A percentile compares a stretch with the other conserved stretches of the same genome.
phyloP scores from a whole-genome alignment of 495 filamentous ascomycete species.

The Penicillium turbatum region DNA sequence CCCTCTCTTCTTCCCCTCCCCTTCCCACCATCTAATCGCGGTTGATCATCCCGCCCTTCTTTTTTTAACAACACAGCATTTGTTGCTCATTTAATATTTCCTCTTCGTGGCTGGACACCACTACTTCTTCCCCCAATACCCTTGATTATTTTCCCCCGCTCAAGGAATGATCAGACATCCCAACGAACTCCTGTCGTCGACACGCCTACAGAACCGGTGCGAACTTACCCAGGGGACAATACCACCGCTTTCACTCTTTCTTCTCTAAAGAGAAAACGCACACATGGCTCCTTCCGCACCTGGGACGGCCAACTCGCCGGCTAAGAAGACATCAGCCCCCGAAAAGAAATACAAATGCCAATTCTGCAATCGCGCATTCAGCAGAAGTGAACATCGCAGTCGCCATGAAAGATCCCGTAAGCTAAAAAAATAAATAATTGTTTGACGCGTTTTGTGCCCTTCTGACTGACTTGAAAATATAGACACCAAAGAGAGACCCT shows the following conservation, averaged over 20 bases:
- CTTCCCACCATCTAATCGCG: slow-evolving; percentile 28
- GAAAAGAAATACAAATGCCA: slow-evolving; percentile 99
- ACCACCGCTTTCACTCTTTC: slow-evolving; percentile 39
- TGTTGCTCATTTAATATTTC: slow-evolving; percentile 32
- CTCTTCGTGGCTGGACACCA: slow-evolving; percentile 49
- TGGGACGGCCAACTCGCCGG: slow-evolving; percentile 54
- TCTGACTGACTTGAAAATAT: slow-evolving; percentile 12
- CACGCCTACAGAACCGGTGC: slow-evolving; percentile 48
- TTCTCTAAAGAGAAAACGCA: slow-evolving; percentile 42
- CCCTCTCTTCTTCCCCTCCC: slow-evolving; percentile 37
- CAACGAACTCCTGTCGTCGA: slow-evolving; percentile 44
- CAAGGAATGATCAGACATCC: slow-evolving; percentile 51
- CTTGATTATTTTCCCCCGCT: slow-evolving; percentile 24
- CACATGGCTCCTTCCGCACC: slow-evolving; percentile 55
- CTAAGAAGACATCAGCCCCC: slow-evolving; percentile 61
- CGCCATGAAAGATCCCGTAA: slow-evolving; percentile 97
- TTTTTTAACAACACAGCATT: slow-evolving; percentile 28
- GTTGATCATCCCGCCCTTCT: slow-evolving; percentile 33
- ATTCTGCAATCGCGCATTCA: slow-evolving; percentile 96
- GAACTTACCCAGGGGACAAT: slow-evolving; percentile 51
- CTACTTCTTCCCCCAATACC: slow-evolving; percentile 30
- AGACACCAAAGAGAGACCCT: slow-evolving; percentile 99
- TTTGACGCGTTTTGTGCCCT: slow-evolving; percentile 13
- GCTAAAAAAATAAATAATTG: slow-evolving; percentile 34
- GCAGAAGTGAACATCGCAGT: slow-evolving; percentile 93